These are phyloP conservation scores for Eucalyptus lansdowneana DNA, from an alignment of 345 rosid species.

Conservation along the genomic window DNA sequence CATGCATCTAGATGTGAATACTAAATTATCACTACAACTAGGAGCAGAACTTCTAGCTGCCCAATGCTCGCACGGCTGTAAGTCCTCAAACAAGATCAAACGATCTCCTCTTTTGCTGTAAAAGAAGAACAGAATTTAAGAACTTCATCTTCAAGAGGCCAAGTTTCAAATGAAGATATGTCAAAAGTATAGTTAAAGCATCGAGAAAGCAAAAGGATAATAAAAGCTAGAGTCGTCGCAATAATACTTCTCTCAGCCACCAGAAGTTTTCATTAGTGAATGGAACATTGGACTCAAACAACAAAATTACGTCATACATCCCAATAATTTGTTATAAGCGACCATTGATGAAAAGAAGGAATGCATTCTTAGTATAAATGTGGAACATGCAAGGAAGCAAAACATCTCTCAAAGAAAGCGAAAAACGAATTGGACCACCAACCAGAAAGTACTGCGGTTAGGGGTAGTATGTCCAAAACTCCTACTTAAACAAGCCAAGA, in stretches of 20 bases:
- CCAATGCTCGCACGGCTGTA: background rate
- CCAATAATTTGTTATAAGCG: background rate
- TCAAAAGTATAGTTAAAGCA: background rate
- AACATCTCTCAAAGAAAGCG: background rate
- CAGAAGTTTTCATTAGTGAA: background rate
- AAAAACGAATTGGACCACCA: background rate
- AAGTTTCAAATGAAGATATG: background rate
- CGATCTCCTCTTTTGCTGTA: conserved; percentile 2
- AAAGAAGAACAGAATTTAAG: background rate
- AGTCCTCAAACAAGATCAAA: background rate
- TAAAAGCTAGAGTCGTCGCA: background rate
- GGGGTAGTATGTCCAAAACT: background rate
- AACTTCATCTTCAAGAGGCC: background rate
- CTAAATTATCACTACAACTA: background rate
- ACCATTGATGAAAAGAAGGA: background rate
- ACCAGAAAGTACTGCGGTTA: background rate
- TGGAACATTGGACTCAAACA: background rate
- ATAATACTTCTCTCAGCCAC: background rate
- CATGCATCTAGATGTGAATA: too few species aligned
- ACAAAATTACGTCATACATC: background rate
- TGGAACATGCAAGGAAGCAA: background rate
- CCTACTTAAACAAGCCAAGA: background rate
- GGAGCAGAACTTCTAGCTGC: background rate
- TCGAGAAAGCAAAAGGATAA: background rate
- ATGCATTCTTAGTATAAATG: background rate